Evolutionary conservation across 805 yeast genomes (phyloP).

Genomic region (Scheffersomyces stipitis): DNA sequence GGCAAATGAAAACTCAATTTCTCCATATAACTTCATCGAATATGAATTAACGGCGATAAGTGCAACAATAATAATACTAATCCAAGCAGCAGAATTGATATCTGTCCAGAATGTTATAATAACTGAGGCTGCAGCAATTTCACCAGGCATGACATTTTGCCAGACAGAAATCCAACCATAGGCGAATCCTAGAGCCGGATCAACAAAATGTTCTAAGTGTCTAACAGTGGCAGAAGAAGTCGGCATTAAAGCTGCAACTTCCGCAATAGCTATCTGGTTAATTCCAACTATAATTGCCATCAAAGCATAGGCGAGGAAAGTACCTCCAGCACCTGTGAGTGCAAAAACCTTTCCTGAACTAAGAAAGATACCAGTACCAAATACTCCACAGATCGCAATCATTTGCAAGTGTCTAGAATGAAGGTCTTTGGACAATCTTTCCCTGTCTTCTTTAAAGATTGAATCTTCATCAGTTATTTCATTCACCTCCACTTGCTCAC

Average conservation of each 20-base stretch:
- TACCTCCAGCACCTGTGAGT: conserved; percentile 35
- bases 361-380: conserved; percentile 56
- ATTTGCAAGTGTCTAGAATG: conserved; percentile 19
- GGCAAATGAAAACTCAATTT: conserved; percentile 27
- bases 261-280: conserved; percentile 41
- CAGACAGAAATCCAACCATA: conserved; percentile 46
- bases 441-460: too few relatives aligned
- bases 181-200: conserved; percentile 47
- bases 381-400: conserved; percentile 23
- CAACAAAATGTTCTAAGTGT: conserved; percentile 39
- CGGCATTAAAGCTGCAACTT: conserved; percentile 38
- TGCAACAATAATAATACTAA: conserved; percentile 39
- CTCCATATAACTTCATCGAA: conserved; percentile 39
- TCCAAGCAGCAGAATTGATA: conserved; percentile 46
- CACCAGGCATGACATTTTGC: conserved; percentile 35
- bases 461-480: too few relatives aligned
- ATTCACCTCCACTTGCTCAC: too few relatives aligned
- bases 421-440: too few relatives aligned
- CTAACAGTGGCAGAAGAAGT: conserved; percentile 34
- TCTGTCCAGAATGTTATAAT: conserved; percentile 47
- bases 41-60: conserved; percentile 34
- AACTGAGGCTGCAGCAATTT: conserved; percentile 48
- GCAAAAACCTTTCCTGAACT: conserved; percentile 52
- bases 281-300: conserved; percentile 45
- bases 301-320: conserved; percentile 48